phyloP scores from a whole-genome alignment of 257 asterid genomes.

The Scutellaria galericulata region DNA sequence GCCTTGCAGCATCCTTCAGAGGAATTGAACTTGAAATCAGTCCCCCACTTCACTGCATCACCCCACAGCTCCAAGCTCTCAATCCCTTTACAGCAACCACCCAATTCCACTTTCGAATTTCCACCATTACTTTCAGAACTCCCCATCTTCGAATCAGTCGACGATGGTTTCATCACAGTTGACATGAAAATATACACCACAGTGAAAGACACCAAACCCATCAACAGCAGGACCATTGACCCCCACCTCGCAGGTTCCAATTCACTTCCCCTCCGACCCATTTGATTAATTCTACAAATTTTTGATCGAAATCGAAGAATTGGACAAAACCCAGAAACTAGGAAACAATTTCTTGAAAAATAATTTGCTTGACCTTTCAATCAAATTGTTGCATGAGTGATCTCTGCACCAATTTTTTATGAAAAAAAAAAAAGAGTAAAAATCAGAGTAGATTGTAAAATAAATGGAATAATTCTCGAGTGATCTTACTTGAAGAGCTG shows the following conservation, averaged over 20 bases:
- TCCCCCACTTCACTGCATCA: slow-evolving; percentile 90
- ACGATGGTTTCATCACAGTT: slow-evolving; percentile 48
- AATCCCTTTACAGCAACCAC: slow-evolving; percentile 77
- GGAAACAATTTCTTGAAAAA: slow-evolving; percentile 5
- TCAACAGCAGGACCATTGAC: slow-evolving; percentile 56
- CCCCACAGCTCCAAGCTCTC: slow-evolving; percentile 90
- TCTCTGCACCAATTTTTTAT: slow-evolving; percentile 15
- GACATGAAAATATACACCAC: slow-evolving; percentile 72
- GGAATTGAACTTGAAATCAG: slow-evolving; percentile 83
- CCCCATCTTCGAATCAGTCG: slow-evolving; percentile 31
- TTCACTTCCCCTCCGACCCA: slow-evolving; percentile 85
- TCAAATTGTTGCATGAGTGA: slow-evolving; percentile 34
- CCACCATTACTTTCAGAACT: slow-evolving; percentile 29
- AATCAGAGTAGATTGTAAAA: not conserved
- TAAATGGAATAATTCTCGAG: slow-evolving; percentile 1
- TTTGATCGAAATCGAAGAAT: slow-evolving; percentile 21
- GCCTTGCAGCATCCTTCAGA: slow-evolving; percentile 75
- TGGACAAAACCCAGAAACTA: slow-evolving; percentile 41
- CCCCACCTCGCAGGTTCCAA: slow-evolving; percentile 68
- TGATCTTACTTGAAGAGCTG: slow-evolving; percentile 34
- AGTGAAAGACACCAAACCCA: slow-evolving; percentile 76
- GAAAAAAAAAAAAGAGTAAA: not conserved
- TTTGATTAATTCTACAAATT: slow-evolving; percentile 27
- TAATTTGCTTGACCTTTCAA: slow-evolving; percentile 25
- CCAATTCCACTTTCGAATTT: slow-evolving; percentile 30